These are phyloP conservation scores for Hydrangea macrophylla DNA, from an alignment of 148 eudicot species.

Conservation along the genomic window DNA sequence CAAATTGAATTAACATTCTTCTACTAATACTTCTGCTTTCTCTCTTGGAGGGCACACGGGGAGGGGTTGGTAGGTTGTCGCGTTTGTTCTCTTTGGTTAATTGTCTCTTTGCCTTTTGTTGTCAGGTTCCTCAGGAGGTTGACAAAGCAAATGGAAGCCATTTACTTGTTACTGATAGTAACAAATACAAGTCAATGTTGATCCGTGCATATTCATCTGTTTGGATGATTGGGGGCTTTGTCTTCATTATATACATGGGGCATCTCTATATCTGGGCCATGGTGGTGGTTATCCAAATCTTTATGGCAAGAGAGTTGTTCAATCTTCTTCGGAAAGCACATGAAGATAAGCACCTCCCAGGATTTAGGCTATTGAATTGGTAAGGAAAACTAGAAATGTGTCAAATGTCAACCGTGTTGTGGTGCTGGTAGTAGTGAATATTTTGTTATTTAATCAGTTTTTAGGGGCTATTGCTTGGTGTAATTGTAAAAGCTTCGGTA, in stretches of 20 bases:
- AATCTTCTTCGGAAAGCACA: constrained; percentile 60
- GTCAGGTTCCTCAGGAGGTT: constrained; percentile 49
- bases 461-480: no score
- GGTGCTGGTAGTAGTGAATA: no score
- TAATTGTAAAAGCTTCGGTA: no score
- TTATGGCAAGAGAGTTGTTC: constrained; percentile 77
- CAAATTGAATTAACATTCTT: neutral
- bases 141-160: constrained; percentile 53
- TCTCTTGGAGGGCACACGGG: no score
- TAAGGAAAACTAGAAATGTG: constrained; percentile 14
- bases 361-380: constrained; percentile 79
- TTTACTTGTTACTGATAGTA: constrained; percentile 61
- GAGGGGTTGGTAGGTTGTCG: no score
- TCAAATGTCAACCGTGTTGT: neutral
- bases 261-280: constrained; percentile 85
- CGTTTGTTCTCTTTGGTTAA: no score
- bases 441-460: no score
- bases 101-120: neutral
- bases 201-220: constrained; percentile 66
- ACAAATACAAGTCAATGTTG: constrained; percentile 84
- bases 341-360: constrained; percentile 75
- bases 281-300: constrained; percentile 77
- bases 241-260: constrained; percentile 65
- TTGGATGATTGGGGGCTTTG: constrained; percentile 79
- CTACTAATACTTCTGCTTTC: no score